Conservation (phyloP, 768 basidiomycete species). For the Dacryopinax spathularia region DNA sequence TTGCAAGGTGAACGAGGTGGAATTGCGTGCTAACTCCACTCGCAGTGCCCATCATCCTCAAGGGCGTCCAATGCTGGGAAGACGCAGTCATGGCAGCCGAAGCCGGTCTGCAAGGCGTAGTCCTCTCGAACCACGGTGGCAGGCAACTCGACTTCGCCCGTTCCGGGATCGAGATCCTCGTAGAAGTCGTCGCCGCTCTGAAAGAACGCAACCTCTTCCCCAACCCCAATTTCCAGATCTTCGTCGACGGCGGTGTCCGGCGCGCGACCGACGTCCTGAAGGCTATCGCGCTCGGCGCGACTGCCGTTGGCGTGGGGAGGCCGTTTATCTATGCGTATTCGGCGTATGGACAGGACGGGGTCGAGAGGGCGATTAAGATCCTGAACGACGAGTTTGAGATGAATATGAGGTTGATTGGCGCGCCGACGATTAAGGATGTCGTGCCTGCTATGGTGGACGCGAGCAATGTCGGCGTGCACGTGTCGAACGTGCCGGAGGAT, state of each 20-base stretch:
- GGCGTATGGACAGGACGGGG: slow-evolving; percentile 76
- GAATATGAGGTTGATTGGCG: slow-evolving; percentile 89
- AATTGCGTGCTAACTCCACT: background rate
- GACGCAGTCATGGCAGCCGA: slow-evolving; percentile 81
- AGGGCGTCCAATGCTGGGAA: slow-evolving; percentile 84
- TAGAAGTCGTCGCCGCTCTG: slow-evolving; percentile 65
- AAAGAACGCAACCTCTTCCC: slow-evolving; percentile 55
- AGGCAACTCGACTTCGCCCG: slow-evolving; percentile 66
- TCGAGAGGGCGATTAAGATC: slow-evolving; percentile 69
- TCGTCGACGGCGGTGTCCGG: slow-evolving; percentile 82
- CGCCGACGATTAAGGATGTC: slow-evolving; percentile 61
- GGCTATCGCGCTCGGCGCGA: slow-evolving; percentile 69
- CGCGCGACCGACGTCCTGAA: slow-evolving; percentile 83
- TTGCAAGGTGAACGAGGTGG: too few species aligned
- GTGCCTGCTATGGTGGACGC: slow-evolving; percentile 84
- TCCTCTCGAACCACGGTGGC: slow-evolving; percentile 79
- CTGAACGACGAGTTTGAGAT: slow-evolving; percentile 89
- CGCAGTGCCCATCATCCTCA: slow-evolving; percentile 76
- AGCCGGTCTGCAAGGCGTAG: slow-evolving; percentile 53
- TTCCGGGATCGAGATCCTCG: slow-evolving; percentile 80
- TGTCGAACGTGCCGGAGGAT: slow-evolving; percentile 55
- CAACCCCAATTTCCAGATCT: slow-evolving; percentile 58
- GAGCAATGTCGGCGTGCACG: slow-evolving; percentile 48
- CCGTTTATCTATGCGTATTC: slow-evolving; percentile 83
- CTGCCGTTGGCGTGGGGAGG: slow-evolving; percentile 61